These are phyloP conservation scores for Colletotrichum eremochloae DNA, from an alignment of 2,329 filamentous ascomycete species.

Conservation along the genomic window DNA sequence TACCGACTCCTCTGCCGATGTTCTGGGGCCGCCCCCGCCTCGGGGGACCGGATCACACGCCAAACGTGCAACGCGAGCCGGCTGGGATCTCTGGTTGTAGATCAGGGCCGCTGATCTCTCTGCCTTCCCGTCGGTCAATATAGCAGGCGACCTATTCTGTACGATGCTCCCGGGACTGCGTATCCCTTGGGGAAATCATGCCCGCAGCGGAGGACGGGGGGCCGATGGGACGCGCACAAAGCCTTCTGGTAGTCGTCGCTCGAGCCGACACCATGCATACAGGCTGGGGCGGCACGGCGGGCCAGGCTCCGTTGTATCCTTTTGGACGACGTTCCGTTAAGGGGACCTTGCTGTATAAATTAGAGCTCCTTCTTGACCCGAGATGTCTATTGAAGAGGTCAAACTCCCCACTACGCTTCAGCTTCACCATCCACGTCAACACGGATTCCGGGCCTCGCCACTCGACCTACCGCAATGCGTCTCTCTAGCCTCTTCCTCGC, in stretches of 20 bases:
- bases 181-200: not conserved
- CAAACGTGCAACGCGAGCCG: not conserved
- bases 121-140: not conserved
- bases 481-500: slow-evolving; percentile 10
- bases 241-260: too few relatives aligned
- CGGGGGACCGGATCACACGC: not conserved
- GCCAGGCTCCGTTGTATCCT: not conserved
- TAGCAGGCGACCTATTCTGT: not conserved
- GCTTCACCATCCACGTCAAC: too few relatives aligned
- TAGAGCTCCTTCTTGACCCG: not conserved
- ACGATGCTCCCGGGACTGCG: not conserved
- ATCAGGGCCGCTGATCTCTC: too few relatives aligned
- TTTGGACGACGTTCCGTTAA: not conserved
- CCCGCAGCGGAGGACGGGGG: not conserved
- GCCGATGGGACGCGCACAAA: not conserved
- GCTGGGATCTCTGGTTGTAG: not conserved
- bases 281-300: slow-evolving; percentile 2
- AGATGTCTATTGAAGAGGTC: not conserved
- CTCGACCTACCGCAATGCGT: not conserved
- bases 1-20: slow-evolving; percentile 32
- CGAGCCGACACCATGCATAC: not conserved
- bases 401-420: not conserved
- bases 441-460: not conserved
- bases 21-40: not conserved
- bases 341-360: not conserved